Base-by-base conservation (phyloP, 2,329 filamentous ascomycete species). In the Epichloe hybrida region DNA sequence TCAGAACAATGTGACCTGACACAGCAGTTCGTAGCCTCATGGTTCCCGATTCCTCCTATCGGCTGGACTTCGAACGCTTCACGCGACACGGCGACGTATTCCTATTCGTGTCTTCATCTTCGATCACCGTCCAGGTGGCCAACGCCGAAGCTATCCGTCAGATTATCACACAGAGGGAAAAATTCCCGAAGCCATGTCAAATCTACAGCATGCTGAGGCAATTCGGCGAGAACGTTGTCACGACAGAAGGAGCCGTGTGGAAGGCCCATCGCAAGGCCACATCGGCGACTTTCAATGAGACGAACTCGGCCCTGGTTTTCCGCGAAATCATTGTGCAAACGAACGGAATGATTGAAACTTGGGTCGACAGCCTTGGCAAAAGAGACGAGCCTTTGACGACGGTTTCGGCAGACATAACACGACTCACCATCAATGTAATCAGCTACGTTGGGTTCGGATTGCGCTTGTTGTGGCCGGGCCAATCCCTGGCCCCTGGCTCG, bases 281-380 rank as follows among this genome's bases (percentile, higher is more conserved):
- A 0, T 78, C 81, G 31, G 80, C 84, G 0, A 79, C 79, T 4
- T 90, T 91, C 65, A 87, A 83, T 52, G 86, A 91, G 68, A 81
- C 76, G 66, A 90, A 88, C 63, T 83, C 86, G 51, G 72, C 74
- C 13, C 63, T 86, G 27, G 80, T 86, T 1, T 87, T 82, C 64
- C 68, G 67, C 8, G 81, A 86, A 61, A 73, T 76, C 1, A 69
- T 84, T 20, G 56, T 59, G 9, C 85, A 90, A 67, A 77, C 83
- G 0, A 68, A 76, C 54, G 73, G 75, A 12, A 76, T 87, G 76
- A 59, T 86, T 34, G 62, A 66, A 36, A 70, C 72, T 46, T 86
- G 82, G 80, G 66, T 76, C 5, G 70, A 67, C 60, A 50, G 52
- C 38, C 52, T 39, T 1, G 58, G 51, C 2, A 48, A 53, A 17